These are phyloP conservation scores for Mortierella sp. DNA, from an alignment of 371 early-diverging fungal genomes.

Conservation along the genomic window DNA sequence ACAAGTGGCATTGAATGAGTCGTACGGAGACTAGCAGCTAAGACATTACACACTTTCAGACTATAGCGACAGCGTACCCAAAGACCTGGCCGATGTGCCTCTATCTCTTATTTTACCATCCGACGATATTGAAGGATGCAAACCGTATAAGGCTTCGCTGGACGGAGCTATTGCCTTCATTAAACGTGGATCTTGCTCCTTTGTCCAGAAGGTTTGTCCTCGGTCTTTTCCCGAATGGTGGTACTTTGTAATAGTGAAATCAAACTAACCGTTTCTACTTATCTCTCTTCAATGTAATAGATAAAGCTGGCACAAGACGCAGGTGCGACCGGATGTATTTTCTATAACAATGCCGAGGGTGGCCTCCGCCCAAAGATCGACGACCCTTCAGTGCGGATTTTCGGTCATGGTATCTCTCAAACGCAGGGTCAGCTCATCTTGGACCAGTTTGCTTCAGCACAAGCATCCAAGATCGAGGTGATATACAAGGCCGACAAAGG, in stretches of 20 bases:
- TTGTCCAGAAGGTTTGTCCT: slow-evolving; percentile 61
- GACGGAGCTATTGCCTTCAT: slow-evolving; percentile 68
- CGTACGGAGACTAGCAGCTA: neutral
- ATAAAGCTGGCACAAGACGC: slow-evolving; percentile 66
- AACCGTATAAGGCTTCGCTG: slow-evolving; percentile 46
- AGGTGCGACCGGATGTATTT: slow-evolving; percentile 75
- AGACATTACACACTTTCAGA: neutral
- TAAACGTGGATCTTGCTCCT: slow-evolving; percentile 72
- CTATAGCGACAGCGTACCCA: slow-evolving; percentile 14
- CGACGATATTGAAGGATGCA: slow-evolving; percentile 66
- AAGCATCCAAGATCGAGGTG: slow-evolving; percentile 21
- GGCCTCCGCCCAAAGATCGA: slow-evolving; percentile 50
- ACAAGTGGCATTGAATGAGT: neutral
- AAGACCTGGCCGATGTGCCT: slow-evolving; percentile 9
- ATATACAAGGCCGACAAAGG: slow-evolving; percentile 30
- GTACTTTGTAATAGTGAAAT: no score
- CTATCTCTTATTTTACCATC: slow-evolving; percentile 16
- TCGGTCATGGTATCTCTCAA: slow-evolving; percentile 42
- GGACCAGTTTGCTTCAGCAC: slow-evolving; percentile 25
- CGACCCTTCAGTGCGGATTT: slow-evolving; percentile 28
- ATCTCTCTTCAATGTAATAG: slow-evolving; percentile 1
- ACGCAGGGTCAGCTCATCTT: slow-evolving; percentile 31
- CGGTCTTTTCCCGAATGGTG: neutral
- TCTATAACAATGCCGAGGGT: slow-evolving; percentile 67
- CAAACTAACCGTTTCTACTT: neutral